Conservation (phyloP, 1,284 basidiomycete genomes). For the Xerocomus tenax region DNA sequence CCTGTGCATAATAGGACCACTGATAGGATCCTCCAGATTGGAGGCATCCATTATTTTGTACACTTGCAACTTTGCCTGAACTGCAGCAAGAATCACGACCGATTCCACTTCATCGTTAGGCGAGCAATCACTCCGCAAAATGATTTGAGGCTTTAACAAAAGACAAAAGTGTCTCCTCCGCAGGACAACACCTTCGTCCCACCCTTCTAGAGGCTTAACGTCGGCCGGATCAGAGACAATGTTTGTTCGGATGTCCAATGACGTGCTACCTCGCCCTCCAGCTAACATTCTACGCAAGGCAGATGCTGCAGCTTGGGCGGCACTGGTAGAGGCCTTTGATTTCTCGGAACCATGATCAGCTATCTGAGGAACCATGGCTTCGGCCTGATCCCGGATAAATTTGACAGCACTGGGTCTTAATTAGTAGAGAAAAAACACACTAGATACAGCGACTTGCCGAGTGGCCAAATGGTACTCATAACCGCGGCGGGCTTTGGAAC, state of each 20-base stretch:
- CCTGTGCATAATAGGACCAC: conserved; percentile 82
- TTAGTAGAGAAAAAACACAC: conserved; percentile 6
- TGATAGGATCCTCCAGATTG: conserved; percentile 77
- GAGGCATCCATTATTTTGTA: conserved; percentile 77
- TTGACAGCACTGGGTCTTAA: conserved; percentile 57
- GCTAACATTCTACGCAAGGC: conserved; percentile 55
- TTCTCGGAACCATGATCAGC: conserved; percentile 31
- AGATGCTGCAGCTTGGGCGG: conserved; percentile 54
- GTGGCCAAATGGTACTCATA: conserved; percentile 86
- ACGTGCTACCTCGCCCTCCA: conserved; percentile 41
- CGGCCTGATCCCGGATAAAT: conserved; percentile 75
- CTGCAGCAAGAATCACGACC: conserved; percentile 72
- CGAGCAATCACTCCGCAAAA: conserved; percentile 50
- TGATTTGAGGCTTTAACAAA: conserved; percentile 86
- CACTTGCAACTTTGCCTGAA: conserved; percentile 74
- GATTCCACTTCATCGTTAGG: conserved; percentile 49
- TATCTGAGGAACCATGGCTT: conserved; percentile 35
- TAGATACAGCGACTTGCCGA: conserved; percentile 43
- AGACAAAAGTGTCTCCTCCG: conserved; percentile 72
- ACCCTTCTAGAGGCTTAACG: conserved; percentile 60
- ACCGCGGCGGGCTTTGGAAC: conserved; percentile 65
- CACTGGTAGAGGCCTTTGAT: conserved; percentile 31
- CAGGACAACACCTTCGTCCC: conserved; percentile 60
- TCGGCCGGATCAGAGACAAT: conserved; percentile 24
- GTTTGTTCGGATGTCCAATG: conserved; percentile 37